Evolutionary conservation across 164 flowering plant species (phyloP).

Genomic region (Kalanchoe fedtschenkoi): DNA sequence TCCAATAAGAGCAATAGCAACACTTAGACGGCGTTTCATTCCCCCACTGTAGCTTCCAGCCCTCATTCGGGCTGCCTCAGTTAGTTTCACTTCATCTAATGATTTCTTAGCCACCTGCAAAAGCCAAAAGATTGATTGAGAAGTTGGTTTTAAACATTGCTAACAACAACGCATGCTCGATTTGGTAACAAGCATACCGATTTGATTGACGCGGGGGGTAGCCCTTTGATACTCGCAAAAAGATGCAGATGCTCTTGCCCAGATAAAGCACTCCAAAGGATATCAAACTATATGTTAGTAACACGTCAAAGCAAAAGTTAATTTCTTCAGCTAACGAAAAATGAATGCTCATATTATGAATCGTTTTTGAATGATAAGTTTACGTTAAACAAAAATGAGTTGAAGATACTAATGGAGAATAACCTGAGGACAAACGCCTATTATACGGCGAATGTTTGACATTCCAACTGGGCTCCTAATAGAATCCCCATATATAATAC

Average conservation of each 20-base stretch:
- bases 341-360: neutral
- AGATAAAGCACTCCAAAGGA: constrained; percentile 83
- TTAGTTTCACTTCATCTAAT: constrained; percentile 70
- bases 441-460: constrained; percentile 69
- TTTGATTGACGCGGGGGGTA: constrained; percentile 54
- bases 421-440: constrained; percentile 99
- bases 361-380: neutral
- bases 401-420: constrained; percentile 4
- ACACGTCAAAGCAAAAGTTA: constrained; percentile 8
- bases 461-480: constrained; percentile 69
- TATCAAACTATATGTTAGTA: constrained; percentile 53
- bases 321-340: neutral
- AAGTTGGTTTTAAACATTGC: neutral
- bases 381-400: neutral
- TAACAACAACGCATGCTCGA: neutral
- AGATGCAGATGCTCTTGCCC: constrained; percentile 84
- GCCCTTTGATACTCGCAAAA: constrained; percentile 86
- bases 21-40: constrained; percentile 89
- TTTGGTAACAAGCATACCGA: constrained; percentile 28
- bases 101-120: constrained; percentile 53
- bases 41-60: constrained; percentile 97
- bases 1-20: constrained; percentile 66
- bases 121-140: neutral
- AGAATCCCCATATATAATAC: constrained; percentile 77
- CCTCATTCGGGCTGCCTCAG: constrained; percentile 57